These are phyloP conservation scores for Tuber brumale DNA, from an alignment of 495 filamentous ascomycete species.

Conservation along the genomic window DNA sequence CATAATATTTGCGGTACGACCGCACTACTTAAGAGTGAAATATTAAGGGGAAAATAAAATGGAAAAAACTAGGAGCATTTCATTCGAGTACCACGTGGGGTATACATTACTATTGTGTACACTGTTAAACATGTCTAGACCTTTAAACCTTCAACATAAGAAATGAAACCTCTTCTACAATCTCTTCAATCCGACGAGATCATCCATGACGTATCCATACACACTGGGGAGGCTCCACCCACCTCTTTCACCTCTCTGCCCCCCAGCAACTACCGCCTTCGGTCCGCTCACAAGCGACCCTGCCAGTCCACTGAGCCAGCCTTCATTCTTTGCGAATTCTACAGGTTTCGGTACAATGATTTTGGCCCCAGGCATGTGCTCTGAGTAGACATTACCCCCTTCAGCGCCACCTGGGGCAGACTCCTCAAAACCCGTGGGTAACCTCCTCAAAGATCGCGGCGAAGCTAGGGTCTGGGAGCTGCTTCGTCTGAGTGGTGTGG, in stretches of 20 bases:
- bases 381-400: conserved; percentile 30
- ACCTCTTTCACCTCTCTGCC: conserved; percentile 16
- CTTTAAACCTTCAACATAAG: neutral
- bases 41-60: neutral
- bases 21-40: neutral
- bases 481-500: conserved; percentile 15
- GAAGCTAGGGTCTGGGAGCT: conserved; percentile 19
- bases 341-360: conserved; percentile 38
- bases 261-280: conserved; percentile 25
- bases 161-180: conserved; percentile 14
- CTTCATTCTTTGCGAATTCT: conserved; percentile 38
- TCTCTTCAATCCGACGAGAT: conserved; percentile 39
- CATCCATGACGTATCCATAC: conserved; percentile 40
- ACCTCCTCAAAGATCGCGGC: conserved; percentile 25
- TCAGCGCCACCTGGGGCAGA: conserved; percentile 10
- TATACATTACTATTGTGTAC: neutral
- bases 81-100: neutral
- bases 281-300: conserved; percentile 37
- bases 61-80: neutral
- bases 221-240: conserved; percentile 27
- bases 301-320: conserved; percentile 38
- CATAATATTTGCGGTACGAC: neutral
- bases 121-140: conserved; percentile 3
- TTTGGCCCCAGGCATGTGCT: conserved; percentile 39
- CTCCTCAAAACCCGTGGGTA: conserved; percentile 28